phyloP scores from a whole-genome alignment of 305 asterid genomes.

The Fraxinus albicans region DNA sequence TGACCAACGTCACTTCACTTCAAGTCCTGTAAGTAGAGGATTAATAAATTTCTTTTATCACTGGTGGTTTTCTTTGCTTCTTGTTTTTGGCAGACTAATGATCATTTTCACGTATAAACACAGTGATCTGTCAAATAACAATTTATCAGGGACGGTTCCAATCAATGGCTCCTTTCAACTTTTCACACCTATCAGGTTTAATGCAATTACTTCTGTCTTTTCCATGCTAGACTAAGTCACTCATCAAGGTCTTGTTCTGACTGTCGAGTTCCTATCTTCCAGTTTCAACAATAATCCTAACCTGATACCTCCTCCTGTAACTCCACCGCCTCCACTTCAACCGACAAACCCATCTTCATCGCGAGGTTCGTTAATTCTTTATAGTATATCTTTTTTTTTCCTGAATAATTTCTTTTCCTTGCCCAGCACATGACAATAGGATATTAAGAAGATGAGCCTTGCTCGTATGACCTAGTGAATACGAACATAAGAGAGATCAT shows the following conservation, averaged over 20 bases:
- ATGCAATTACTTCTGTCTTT: constrained; percentile 24
- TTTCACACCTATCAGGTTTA: constrained; percentile 91
- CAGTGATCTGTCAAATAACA: constrained; percentile 90
- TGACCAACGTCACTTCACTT: constrained; percentile 65
- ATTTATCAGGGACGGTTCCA: constrained; percentile 62
- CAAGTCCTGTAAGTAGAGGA: constrained; percentile 90
- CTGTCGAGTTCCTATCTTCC: constrained; percentile 28
- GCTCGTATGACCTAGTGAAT: constrained; percentile 10
- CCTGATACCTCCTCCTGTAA: constrained; percentile 54
- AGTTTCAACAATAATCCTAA: constrained; percentile 61
- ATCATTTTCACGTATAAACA: constrained; percentile 28
- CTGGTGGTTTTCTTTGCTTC: constrained; percentile 6
- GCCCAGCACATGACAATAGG: background rate
- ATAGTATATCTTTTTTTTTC: constrained; percentile 15
- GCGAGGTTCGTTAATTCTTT: constrained; percentile 43
- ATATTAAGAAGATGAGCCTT: background rate
- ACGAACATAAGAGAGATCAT: background rate
- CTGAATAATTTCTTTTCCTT: background rate
- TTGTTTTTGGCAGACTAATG: constrained; percentile 21
- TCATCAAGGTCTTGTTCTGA: constrained; percentile 26
- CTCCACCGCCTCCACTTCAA: constrained; percentile 76
- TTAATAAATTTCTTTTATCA: constrained; percentile 14
- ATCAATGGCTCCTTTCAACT: constrained; percentile 85
- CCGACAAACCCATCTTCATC: constrained; percentile 53
- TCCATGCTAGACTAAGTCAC: constrained; percentile 13